A percentile compares a stretch with the other conserved stretches of the same genome.
These are phyloP conservation scores for Thymus mandschuricus DNA, from an alignment of 257 asterid species.

Conservation along the genomic window DNA sequence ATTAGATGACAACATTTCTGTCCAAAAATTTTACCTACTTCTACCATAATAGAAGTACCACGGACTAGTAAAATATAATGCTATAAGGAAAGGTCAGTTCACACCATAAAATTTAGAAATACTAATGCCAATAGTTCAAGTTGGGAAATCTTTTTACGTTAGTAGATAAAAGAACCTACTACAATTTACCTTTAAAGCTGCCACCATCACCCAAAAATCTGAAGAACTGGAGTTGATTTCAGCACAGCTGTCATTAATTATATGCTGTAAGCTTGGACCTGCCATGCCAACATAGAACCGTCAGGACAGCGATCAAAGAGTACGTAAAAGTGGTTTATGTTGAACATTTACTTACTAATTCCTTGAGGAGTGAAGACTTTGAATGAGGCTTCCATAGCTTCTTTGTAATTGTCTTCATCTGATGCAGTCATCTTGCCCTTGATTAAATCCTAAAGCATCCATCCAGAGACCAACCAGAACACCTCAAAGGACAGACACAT, in stretches of 20 bases:
- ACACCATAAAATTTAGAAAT: constrained; percentile 1
- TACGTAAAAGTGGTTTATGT: background rate
- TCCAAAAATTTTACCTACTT: background rate
- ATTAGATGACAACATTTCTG: background rate
- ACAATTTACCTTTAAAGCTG: constrained; percentile 76
- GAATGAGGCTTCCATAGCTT: constrained; percentile 91
- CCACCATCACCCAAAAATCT: constrained; percentile 94
- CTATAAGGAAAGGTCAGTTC: background rate
- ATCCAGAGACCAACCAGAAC: constrained; percentile 37
- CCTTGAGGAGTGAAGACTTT: constrained; percentile 89
- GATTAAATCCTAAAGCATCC: constrained; percentile 65
- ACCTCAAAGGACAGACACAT: constrained; percentile 32
- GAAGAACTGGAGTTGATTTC: constrained; percentile 79
- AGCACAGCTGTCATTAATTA: constrained; percentile 67
- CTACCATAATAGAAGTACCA: background rate
- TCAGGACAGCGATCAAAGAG: background rate
- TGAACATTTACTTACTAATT: constrained; percentile 65
- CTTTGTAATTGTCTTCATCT: constrained; percentile 96
- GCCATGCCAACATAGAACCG: constrained; percentile 35
- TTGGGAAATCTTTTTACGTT: background rate
- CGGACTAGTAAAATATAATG: background rate
- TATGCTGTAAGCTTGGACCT: constrained; percentile 73
- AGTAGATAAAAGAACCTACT: constrained; percentile 5
- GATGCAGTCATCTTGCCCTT: constrained; percentile 73
- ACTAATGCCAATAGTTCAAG: background rate